Conservation (phyloP, 495 filamentous ascomycete genomes). For the Penicillium alfredii region DNA sequence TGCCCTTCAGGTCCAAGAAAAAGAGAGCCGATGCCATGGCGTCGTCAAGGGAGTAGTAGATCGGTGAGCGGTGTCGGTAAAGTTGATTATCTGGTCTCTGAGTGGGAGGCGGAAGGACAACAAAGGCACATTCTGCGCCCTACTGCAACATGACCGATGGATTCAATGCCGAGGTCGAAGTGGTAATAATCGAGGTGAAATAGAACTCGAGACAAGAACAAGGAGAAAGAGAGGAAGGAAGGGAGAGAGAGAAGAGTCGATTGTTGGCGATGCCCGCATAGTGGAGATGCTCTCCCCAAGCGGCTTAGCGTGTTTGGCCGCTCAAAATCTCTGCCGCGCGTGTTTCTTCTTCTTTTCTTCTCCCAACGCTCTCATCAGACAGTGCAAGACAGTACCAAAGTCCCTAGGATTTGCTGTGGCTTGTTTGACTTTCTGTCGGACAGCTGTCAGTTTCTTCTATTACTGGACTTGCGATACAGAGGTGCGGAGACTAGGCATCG, state of each 20-base stretch:
- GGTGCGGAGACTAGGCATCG: constrained; percentile 66
- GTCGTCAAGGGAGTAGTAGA: constrained; percentile 17
- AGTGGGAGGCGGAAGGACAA: constrained; percentile 6
- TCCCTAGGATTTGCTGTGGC: constrained; percentile 41
- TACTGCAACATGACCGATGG: constrained; percentile 17
- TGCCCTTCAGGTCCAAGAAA: constrained; percentile 99
- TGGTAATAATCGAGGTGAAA: no score
- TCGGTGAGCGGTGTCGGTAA: constrained; percentile 10
- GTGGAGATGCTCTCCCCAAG: no score
- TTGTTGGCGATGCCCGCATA: neutral
- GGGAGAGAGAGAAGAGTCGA: constrained; percentile 5
- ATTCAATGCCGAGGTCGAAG: no score
- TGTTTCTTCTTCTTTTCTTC: constrained; percentile 37
- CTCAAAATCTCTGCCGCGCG: constrained; percentile 27
- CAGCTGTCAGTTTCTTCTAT: constrained; percentile 48
- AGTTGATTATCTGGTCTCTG: constrained; percentile 12
- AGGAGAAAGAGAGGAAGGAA: constrained; percentile 4
- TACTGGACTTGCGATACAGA: constrained; percentile 76
- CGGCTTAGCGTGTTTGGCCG: constrained; percentile 28
- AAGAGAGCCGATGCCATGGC: constrained; percentile 96
- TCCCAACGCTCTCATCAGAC: constrained; percentile 76
- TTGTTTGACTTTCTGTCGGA: constrained; percentile 64
- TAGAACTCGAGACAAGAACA: no score
- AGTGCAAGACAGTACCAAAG: constrained; percentile 72
- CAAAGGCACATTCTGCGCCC: constrained; percentile 12